A percentile compares a stretch with the other conserved stretches of the same genome.
Evolutionary conservation across 176 grass and related monocot species (phyloP).

Genomic region (Zoysia japonica): DNA sequence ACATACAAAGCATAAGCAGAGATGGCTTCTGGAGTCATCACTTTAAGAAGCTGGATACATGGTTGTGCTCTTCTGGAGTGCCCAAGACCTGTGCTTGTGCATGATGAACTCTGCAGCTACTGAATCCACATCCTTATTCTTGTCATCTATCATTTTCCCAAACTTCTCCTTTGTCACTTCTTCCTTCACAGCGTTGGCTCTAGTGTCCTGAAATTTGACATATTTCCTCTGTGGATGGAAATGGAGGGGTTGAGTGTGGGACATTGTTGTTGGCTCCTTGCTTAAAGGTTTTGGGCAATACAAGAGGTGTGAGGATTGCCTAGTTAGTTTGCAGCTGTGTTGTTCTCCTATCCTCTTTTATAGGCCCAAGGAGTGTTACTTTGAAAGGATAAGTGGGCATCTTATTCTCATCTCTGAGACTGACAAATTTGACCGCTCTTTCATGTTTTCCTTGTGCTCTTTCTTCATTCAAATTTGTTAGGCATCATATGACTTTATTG

Average conservation of each 20-base stretch:
- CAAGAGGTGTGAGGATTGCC: constrained; percentile 1
- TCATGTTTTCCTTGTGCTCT: not conserved
- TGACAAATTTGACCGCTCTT: constrained; percentile 8
- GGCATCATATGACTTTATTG: not conserved
- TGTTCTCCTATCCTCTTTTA: constrained; percentile 49
- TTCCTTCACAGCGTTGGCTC: constrained; percentile 35
- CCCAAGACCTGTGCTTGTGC: constrained; percentile 46
- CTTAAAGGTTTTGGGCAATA: constrained; percentile 15
- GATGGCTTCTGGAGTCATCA: not conserved
- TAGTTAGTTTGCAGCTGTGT: constrained; percentile 12
- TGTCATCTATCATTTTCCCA: constrained; percentile 29
- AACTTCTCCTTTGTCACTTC: constrained; percentile 13
- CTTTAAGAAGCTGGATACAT: constrained; percentile 48
- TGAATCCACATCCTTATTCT: constrained; percentile 54
- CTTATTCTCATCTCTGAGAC: constrained; percentile 28
- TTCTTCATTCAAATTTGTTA: constrained; percentile 43
- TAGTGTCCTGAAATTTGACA: constrained; percentile 40
- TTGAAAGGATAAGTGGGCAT: constrained; percentile 36
- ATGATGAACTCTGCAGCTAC: constrained; percentile 68
- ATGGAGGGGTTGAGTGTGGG: constrained; percentile 18
- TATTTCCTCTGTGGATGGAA: constrained; percentile 33
- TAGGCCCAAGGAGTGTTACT: constrained; percentile 40
- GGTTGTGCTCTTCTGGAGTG: constrained; percentile 68
- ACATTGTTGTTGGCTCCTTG: constrained; percentile 35
- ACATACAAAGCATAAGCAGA: constrained; percentile 18